phyloP scores from a whole-genome alignment of 192 early-diverging fungal genomes.

The Chytriomyces hyalinus region DNA sequence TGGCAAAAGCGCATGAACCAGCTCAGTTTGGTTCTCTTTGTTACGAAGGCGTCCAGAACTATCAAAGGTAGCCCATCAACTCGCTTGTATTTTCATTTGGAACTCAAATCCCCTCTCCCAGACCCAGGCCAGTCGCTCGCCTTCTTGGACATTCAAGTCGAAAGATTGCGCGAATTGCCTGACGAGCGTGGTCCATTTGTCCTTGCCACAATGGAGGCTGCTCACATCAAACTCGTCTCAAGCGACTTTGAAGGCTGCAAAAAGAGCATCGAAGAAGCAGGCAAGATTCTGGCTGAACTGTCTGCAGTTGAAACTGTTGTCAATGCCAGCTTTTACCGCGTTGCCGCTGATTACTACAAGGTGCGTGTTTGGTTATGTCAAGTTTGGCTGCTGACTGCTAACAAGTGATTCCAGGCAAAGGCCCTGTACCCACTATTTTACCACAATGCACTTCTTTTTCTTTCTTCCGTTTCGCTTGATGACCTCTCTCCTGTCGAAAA shows the following conservation, averaged over 20 bases:
- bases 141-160: constrained; percentile 75
- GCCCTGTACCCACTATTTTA: constrained; percentile 92
- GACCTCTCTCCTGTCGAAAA: constrained; percentile 78
- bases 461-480: constrained; percentile 89
- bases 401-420: constrained; percentile 68
- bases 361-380: constrained; percentile 34
- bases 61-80: constrained; percentile 60
- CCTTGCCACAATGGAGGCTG: constrained; percentile 83
- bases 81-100: neutral
- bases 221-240: constrained; percentile 79
- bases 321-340: constrained; percentile 92
- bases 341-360: constrained; percentile 97
- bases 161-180: constrained; percentile 63
- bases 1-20: constrained; percentile 96
- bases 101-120: neutral
- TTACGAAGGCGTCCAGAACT: constrained; percentile 74
- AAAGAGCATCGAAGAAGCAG: constrained; percentile 80
- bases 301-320: constrained; percentile 81
- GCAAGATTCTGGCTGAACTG: constrained; percentile 79
- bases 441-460: constrained; percentile 89
- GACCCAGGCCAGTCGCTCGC: constrained; percentile 59
- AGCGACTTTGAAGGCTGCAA: constrained; percentile 85
- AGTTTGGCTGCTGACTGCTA: constrained; percentile 24
- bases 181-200: constrained; percentile 85
- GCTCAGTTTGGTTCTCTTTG: constrained; percentile 85